phyloP scores from a whole-genome alignment of 495 filamentous ascomycete species.

The Terfezia claveryi region DNA sequence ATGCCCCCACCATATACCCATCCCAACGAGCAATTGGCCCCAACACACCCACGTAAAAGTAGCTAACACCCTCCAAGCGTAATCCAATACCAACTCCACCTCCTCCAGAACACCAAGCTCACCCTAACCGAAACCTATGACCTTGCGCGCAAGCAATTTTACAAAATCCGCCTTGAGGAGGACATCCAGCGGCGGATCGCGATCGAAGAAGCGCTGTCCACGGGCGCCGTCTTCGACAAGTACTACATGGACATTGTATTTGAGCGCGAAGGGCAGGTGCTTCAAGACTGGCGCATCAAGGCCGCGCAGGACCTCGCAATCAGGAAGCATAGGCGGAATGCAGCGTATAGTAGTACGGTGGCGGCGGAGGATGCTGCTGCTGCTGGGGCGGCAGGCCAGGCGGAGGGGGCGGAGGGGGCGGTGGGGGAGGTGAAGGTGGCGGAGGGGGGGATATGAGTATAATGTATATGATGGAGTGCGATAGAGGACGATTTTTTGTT shows the following conservation, averaged over 20 bases:
- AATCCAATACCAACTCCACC: slow-evolving; percentile 72
- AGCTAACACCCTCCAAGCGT: slow-evolving; percentile 37
- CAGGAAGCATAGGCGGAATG: neutral
- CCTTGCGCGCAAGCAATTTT: slow-evolving; percentile 73
- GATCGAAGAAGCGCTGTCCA: slow-evolving; percentile 64
- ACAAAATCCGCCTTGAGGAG: slow-evolving; percentile 53
- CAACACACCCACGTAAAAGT: neutral
- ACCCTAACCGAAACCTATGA: slow-evolving; percentile 58
- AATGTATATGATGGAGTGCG: too few relatives aligned
- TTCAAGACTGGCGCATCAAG: slow-evolving; percentile 65
- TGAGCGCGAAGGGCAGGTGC: slow-evolving; percentile 55
- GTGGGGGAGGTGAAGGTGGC: neutral
- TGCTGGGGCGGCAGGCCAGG: neutral
- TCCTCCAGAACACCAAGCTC: slow-evolving; percentile 40
- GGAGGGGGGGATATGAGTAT: too few relatives aligned
- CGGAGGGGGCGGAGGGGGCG: neutral
- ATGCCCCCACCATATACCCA: slow-evolving; percentile 1
- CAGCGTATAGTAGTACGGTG: neutral
- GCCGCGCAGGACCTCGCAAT: slow-evolving; percentile 34
- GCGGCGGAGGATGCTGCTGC: neutral
- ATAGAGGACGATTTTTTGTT: too few relatives aligned
- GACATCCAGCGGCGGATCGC: slow-evolving; percentile 71
- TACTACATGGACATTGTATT: slow-evolving; percentile 50
- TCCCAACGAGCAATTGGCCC: neutral
- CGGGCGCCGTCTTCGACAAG: slow-evolving; percentile 71